Conservation (phyloP, 495 filamentous ascomycete species). For the Hypoxylon perforatum region DNA sequence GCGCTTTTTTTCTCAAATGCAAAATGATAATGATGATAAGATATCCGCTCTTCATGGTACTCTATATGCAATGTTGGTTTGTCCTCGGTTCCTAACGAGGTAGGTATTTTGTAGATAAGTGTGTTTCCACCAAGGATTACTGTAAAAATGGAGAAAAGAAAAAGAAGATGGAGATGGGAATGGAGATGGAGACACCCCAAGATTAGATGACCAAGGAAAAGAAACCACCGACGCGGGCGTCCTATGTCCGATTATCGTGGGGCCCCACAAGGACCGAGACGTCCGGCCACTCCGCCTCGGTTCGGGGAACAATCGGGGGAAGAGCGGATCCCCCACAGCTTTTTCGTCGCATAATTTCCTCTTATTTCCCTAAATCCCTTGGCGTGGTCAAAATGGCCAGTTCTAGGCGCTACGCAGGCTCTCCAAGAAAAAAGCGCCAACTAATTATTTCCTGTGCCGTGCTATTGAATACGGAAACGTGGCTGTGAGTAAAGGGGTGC, state of each 20-base stretch:
- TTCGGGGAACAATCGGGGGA: constrained; percentile 27
- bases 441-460: not conserved
- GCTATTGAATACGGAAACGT: not conserved
- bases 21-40: constrained; percentile 14
- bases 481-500: constrained; percentile 6
- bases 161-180: not conserved
- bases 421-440: not conserved
- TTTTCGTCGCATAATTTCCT: not conserved
- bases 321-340: constrained; percentile 23
- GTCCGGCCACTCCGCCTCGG: constrained; percentile 26
- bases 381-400: not conserved
- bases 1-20: constrained; percentile 39
- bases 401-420: not conserved
- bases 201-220: not conserved
- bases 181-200: no score
- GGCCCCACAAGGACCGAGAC: constrained; percentile 29
- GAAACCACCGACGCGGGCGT: constrained; percentile 21
- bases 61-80: constrained; percentile 40
- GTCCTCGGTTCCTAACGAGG: constrained; percentile 16
- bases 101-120: constrained; percentile 21
- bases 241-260: constrained; percentile 32
- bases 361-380: not conserved
- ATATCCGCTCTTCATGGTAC: constrained; percentile 32
- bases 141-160: constrained; percentile 23
- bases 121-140: constrained; percentile 27